Percentiles rank a stretch among this genome's conserved stretches.
These are phyloP conservation scores for Picea mariana DNA, from an alignment of 83 land plant genomes.

Conservation along the genomic window DNA sequence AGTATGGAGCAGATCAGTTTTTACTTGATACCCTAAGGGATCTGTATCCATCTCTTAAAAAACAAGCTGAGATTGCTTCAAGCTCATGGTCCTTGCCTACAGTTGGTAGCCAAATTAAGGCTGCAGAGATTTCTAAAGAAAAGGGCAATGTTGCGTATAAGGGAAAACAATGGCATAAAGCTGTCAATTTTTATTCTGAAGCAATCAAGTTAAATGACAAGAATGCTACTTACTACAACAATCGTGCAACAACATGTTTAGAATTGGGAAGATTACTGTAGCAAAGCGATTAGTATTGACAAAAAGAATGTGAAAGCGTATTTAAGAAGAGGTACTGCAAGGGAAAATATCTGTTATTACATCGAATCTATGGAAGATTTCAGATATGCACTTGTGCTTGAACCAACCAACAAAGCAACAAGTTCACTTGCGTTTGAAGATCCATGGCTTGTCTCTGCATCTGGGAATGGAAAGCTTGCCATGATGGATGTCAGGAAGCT, in stretches of 20 bases:
- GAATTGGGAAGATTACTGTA: constrained; percentile 91
- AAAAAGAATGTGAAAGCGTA: constrained; percentile 96
- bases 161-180: constrained; percentile 82
- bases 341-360: constrained; percentile 77
- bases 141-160: constrained; percentile 95
- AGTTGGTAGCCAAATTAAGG: constrained; percentile 51
- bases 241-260: constrained; percentile 88
- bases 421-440: constrained; percentile 89
- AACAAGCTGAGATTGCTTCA: constrained; percentile 50
- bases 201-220: constrained; percentile 77
- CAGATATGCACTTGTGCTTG: constrained; percentile 69
- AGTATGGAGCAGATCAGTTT: constrained; percentile 81
- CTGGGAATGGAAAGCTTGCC: constrained; percentile 85
- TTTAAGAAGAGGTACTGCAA: constrained; percentile 84
- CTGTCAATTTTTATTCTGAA: constrained; percentile 77
- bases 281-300: constrained; percentile 67
- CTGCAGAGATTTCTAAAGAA: constrained; percentile 80
- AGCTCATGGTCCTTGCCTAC: constrained; percentile 38
- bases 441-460: constrained; percentile 97
- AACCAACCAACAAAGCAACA: constrained; percentile 64
- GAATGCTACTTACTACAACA: constrained; percentile 80
- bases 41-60: constrained; percentile 68
- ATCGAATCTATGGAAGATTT: constrained; percentile 89
- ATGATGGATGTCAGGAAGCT: constrained; percentile 89
- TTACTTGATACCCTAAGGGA: constrained; percentile 74